A percentile compares a stretch with the other conserved stretches of the same genome.
phyloP scores from a whole-genome alignment of 2,329 filamentous ascomycete species.

The Pyrenophora graminea region DNA sequence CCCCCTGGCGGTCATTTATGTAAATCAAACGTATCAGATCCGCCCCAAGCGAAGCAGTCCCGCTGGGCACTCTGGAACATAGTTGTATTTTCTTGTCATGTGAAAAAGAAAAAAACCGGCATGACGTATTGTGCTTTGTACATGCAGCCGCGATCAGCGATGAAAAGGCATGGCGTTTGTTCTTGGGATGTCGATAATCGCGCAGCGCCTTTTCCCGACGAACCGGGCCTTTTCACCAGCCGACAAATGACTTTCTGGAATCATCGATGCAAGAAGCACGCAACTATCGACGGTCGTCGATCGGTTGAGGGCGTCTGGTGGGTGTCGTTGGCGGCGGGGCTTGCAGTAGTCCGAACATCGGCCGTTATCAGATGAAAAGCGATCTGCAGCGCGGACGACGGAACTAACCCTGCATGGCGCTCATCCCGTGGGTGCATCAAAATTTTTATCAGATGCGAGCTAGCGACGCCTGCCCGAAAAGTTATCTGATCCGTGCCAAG shows the following conservation, averaged over 20 bases:
- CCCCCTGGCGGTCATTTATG: slow-evolving; percentile 15
- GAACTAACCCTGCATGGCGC: slow-evolving; percentile 29
- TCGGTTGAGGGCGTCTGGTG: slow-evolving; percentile 1
- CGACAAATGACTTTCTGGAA: not conserved
- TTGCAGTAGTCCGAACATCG: slow-evolving; percentile 26
- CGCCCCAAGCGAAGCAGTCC: slow-evolving; percentile 25
- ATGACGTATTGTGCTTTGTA: not conserved
- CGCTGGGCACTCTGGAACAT: not conserved
- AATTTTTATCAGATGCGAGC: slow-evolving; percentile 43
- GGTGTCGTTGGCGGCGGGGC: slow-evolving; percentile 1
- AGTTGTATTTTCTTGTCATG: not conserved
- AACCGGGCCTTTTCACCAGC: slow-evolving; percentile 12
- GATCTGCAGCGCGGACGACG: slow-evolving; percentile 22
- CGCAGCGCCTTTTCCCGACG: slow-evolving; percentile 6
- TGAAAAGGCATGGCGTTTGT: not conserved
- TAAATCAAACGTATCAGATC: slow-evolving; percentile 29
- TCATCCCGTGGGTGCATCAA: slow-evolving; percentile 25
- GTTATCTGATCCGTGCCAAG: slow-evolving; percentile 39
- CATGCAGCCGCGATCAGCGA: slow-evolving; percentile 13
- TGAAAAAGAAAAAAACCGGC: not conserved
- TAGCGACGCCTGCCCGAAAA: slow-evolving; percentile 11
- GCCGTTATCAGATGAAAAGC: slow-evolving; percentile 39
- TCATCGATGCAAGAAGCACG: slow-evolving; percentile 13
- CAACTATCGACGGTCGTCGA: slow-evolving; percentile 4
- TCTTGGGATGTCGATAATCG: slow-evolving; percentile 6